Base-by-base conservation (phyloP, 108 stramenopile species). In the Cyclotella cryptica region DNA sequence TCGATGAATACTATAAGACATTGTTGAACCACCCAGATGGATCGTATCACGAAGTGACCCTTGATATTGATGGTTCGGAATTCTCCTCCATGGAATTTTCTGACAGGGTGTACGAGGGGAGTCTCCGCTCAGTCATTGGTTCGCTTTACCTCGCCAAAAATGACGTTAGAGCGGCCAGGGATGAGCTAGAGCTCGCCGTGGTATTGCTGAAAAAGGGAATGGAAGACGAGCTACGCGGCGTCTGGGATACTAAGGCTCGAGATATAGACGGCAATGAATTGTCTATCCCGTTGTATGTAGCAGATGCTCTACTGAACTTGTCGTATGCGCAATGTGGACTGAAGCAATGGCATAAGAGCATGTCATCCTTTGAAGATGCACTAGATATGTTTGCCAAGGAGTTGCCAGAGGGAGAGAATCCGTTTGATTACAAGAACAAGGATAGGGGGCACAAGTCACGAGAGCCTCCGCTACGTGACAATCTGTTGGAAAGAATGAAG, bases 311-410 rank as follows among this genome's bases (percentile, higher is more conserved):
- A 18, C 46, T 60, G 27, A 62, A 60, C 35, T 62, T 73, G 49
- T 46, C 60, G 21, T 73, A 63, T 21, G 61, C 72, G 0, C 61
- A 73, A n/a, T 29, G 44, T n/a, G 60, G n/a, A 47, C 18, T 73
- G 72, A 73, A 22, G 24, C 72, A 49, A 45, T 73, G 55, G 57
- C n/a, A 62, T 30, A 51, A 35, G 42, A 73, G 72, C 57, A 39
- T 49, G 11, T 26, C 27, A n/a, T 46, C 60, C 17, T 73, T 73
- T 39, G 61, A 63, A 14, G 47, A 63, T 9, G 59, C 72, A 22
- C 45, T 73, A 47, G 44, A 44, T 73, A 57, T 73, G n/a, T 73
- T 47, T 40, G 35, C 44, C 27, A 49, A 24, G 0, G 59, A 59
- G 24, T 49, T 73, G 14, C 17, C 22, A 10, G 42, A 73, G 14